A percentile compares a stretch with the other conserved stretches of the same genome.
phyloP scores from a whole-genome alignment of 2,329 filamentous ascomycete species.

The Cladophialophora chaetospira region DNA sequence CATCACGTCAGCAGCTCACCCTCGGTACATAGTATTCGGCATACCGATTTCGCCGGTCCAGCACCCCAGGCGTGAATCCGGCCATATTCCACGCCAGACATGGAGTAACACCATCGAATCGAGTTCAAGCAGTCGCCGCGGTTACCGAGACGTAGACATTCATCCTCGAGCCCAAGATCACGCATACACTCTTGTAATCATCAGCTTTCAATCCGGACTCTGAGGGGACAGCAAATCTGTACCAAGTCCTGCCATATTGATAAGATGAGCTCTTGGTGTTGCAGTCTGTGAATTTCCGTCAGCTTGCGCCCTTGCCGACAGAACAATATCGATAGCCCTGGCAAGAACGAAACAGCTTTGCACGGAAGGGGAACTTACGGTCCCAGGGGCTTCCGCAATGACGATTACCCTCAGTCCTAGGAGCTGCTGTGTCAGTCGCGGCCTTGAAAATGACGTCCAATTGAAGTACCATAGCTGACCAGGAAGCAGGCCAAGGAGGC shows the following conservation, averaged over 20 bases:
- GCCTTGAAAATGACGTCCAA: neutral
- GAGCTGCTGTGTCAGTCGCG: neutral
- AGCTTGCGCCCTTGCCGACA: no score
- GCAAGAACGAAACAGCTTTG: no score
- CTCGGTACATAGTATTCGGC: neutral
- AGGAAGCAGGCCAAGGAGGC: conserved; percentile 59
- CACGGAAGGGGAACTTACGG: no score
- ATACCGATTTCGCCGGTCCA: conserved; percentile 40
- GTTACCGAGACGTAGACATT: conserved; percentile 40
- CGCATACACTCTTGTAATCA: conserved; percentile 42
- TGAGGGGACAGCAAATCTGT: conserved; percentile 1
- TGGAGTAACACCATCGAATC: conserved; percentile 46
- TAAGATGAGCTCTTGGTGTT: conserved; percentile 27
- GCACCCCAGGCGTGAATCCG: conserved; percentile 47
- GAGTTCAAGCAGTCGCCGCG: conserved; percentile 40
- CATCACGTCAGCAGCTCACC: neutral
- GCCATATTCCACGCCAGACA: conserved; percentile 48
- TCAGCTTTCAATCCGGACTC: neutral
- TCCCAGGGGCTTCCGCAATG: conserved; percentile 20
- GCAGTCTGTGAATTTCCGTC: no score
- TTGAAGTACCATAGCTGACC: conserved; percentile 45
- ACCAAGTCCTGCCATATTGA: conserved; percentile 32
- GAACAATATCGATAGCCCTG: no score
- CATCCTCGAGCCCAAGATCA: conserved; percentile 47
- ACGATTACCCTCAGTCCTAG: conserved; percentile 20